Evolutionary conservation across 345 rosid genomes (phyloP).

Genomic region (Populus davidiana): DNA sequence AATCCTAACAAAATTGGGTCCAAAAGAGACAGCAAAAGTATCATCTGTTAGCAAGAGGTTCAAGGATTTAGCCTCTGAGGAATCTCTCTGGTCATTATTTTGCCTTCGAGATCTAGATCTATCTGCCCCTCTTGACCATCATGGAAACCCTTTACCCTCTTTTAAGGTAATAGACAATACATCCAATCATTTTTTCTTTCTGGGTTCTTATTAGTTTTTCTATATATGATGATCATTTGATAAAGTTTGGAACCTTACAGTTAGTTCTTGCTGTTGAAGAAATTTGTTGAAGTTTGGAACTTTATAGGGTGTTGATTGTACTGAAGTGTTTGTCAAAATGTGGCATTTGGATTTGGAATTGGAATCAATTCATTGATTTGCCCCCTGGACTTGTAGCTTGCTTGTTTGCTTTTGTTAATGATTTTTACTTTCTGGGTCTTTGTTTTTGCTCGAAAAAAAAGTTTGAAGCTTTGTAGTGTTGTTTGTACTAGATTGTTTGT

Average conservation of each 20-base stretch:
- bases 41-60: constrained; percentile 60
- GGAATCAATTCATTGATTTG: not conserved
- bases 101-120: constrained; percentile 59
- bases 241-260: not conserved
- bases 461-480: not conserved
- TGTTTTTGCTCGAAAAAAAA: no score
- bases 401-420: not conserved
- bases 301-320: not conserved
- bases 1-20: constrained; percentile 50
- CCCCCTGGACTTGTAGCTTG: not conserved
- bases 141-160: constrained; percentile 58
- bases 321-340: not conserved
- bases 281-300: not conserved
- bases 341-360: not conserved
- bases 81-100: constrained; percentile 67
- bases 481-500: not conserved
- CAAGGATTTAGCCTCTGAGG: constrained; percentile 50
- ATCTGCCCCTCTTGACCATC: constrained; percentile 57
- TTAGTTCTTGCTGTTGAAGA: not conserved
- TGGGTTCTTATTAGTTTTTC: not conserved
- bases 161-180: constrained; percentile 48
- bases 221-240: not conserved
- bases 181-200: not conserved
- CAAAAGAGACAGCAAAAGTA: constrained; percentile 42
- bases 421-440: not conserved